Evolutionary conservation across 371 early-diverging fungal genomes (phyloP).

Genomic region (Mucor indicus): DNA sequence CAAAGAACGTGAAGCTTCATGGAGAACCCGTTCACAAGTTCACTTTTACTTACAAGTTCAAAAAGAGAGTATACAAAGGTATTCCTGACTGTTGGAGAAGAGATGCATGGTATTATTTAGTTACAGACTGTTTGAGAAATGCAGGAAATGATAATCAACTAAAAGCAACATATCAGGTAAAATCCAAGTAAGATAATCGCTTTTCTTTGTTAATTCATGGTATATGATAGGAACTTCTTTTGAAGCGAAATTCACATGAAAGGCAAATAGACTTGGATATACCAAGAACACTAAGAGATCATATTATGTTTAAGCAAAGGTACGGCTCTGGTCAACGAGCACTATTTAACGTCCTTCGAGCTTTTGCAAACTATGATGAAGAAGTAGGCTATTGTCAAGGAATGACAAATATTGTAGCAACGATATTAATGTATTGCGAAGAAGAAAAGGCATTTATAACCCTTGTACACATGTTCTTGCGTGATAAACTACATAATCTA

Average conservation of each 20-base stretch:
- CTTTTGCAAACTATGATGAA: conserved; percentile 82
- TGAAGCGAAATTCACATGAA: conserved; percentile 36
- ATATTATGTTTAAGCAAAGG: conserved; percentile 65
- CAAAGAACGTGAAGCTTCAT: conserved; percentile 26
- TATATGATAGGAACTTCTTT: conserved; percentile 16
- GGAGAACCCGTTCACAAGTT: conserved; percentile 44
- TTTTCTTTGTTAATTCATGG: too few species aligned
- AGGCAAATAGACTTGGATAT: conserved; percentile 69
- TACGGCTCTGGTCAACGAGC: conserved; percentile 64
- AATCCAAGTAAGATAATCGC: too few species aligned
- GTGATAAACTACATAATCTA: conserved; percentile 52
- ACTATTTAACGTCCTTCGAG: conserved; percentile 84
- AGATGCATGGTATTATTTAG: conserved; percentile 51
- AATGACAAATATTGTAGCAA: conserved; percentile 88
- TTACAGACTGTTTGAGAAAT: conserved; percentile 17
- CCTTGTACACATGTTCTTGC: conserved; percentile 52
- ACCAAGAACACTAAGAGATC: conserved; percentile 58
- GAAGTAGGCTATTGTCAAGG: conserved; percentile 96
- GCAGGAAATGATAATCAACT: conserved; percentile 12
- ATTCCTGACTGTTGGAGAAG: conserved; percentile 67
- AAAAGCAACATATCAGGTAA: conserved; percentile 22
- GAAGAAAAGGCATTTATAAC: conserved; percentile 67
- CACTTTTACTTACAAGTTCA: conserved; percentile 41
- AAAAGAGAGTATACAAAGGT: conserved; percentile 57
- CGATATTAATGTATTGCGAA: conserved; percentile 86